Percentiles rank a stretch among this genome's conserved stretches.
Conservation (phyloP, 108 stramenopile genomes). For the Heterococcus sp. region DNA sequence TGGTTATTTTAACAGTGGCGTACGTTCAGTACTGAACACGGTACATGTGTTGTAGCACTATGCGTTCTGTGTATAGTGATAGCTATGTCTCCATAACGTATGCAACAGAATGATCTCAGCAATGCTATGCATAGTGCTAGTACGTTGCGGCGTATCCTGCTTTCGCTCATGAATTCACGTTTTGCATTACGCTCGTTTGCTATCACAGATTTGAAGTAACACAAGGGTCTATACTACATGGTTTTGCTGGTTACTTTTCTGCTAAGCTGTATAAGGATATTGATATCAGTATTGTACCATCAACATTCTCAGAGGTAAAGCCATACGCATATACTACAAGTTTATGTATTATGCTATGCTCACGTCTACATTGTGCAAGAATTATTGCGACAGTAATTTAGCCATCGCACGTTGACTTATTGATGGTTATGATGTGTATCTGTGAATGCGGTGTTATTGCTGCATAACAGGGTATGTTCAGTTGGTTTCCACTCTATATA, state of each 20-base stretch:
- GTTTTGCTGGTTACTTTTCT: slow-evolving; percentile 89
- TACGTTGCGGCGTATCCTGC: no score
- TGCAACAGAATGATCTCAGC: not conserved
- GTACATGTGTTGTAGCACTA: not conserved
- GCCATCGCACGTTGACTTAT: no score
- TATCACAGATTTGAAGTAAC: not conserved
- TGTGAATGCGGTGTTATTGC: no score
- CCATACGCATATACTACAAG: no score
- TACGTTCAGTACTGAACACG: not conserved
- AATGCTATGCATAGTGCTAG: no score
- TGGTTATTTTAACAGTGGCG: not conserved
- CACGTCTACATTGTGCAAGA: no score
- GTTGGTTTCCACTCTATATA: slow-evolving; percentile 93
- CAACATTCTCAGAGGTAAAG: slow-evolving; percentile 68
- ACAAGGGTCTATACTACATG: slow-evolving; percentile 67
- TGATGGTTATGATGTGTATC: no score
- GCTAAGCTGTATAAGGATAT: slow-evolving; percentile 74
- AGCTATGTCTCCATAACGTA: not conserved
- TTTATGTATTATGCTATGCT: no score
- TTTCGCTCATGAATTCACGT: no score
- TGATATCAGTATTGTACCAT: slow-evolving; percentile 81
- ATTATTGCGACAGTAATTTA: no score
- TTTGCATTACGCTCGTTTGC: no score
- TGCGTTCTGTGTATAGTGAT: not conserved
- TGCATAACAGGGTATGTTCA: slow-evolving; percentile 75